phyloP scores from a whole-genome alignment of 2,329 filamentous ascomycete species.

The Hypocreales sp. region DNA sequence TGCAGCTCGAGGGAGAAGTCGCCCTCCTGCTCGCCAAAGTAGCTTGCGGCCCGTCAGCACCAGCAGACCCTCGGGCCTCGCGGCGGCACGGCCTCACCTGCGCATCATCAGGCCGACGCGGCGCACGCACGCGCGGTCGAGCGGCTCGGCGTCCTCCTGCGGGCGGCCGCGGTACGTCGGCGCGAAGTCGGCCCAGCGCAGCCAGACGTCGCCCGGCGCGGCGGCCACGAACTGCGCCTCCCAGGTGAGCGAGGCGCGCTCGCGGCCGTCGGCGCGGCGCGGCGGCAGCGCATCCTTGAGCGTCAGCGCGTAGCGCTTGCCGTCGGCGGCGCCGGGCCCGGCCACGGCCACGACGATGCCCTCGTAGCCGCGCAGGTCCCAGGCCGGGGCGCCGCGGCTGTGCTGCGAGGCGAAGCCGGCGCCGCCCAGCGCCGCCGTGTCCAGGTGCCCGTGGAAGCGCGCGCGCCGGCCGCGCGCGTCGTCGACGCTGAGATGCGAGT shows the following conservation, averaged over 20 bases:
- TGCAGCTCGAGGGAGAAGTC: slow-evolving; percentile 31
- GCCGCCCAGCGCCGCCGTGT: slow-evolving; percentile 60
- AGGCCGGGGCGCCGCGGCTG: slow-evolving; percentile 40
- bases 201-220: slow-evolving; percentile 25
- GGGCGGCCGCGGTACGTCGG: slow-evolving; percentile 60
- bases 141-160: slow-evolving; percentile 38
- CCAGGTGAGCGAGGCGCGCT: slow-evolving; percentile 57
- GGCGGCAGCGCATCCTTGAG: slow-evolving; percentile 55
- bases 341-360: slow-evolving; percentile 41
- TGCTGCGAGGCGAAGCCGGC: slow-evolving; percentile 73
- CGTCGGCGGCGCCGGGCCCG: slow-evolving; percentile 27
- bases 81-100: slow-evolving; percentile 35
- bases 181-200: slow-evolving; percentile 50
- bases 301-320: slow-evolving; percentile 57
- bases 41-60: too few species aligned
- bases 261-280: slow-evolving; percentile 45
- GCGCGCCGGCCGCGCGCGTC: slow-evolving; percentile 22
- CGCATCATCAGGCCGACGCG: slow-evolving; percentile 66
- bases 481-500: slow-evolving; percentile 31
- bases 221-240: slow-evolving; percentile 49
- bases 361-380: slow-evolving; percentile 48
- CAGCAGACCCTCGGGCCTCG: too few species aligned
- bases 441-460: slow-evolving; percentile 53
- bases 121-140: slow-evolving; percentile 46
- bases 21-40: slow-evolving; percentile 60